Base-by-base conservation (phyloP, 1,139 yeast species). In the Magnusiomyces paraingens region DNA sequence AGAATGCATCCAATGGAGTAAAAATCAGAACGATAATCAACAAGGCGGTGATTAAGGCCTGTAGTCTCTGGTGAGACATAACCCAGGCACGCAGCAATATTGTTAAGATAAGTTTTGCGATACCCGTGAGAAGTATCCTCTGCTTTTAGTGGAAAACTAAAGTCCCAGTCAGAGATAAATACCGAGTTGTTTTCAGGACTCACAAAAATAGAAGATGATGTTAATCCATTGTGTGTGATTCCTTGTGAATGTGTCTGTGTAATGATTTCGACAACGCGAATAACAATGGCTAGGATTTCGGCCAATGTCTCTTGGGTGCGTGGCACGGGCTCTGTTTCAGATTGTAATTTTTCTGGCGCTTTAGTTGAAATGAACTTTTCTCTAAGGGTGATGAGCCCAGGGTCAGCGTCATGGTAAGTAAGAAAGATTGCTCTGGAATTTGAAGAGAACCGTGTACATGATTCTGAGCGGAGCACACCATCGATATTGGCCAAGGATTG, bases 11-110 rank as follows among this genome's bases (percentile, higher is more conserved):
- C 84, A 14, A 78, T 58, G 38, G 80, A 71, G 61, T 79, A 80
- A 52, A 78, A 71, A 62, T 80, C 84, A 0, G 83, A 72, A 49
- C 81, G 67, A 59, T 69, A 74, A 57, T 79, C 82, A 8, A 77
- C 79, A 2, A 73, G 66, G 40, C 71, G 66, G 47, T 69, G 69
- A 15, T 71, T 67, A 29, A 73, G 75, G 1, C 79, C 76, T 17
- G 80, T 72, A 2, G 75, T 70, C 61, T 80, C 83, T 0, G 84
- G 84, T 0, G 83, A 75, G 59, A 78, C 73, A 58, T 74, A 80
- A 0, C 81, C 80, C 42, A 79, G 63, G 58, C 73, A 69, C 39
- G 73, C 76, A 1, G 72, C 68, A 8, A 77, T 63, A 49, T 64
- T 65, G 48, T 62, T 61, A 51, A 64, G 54, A 55, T 64, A 66